Percentiles rank a stretch among this genome's conserved stretches.
Evolutionary conservation across 2,329 filamentous ascomycete species (phyloP).

Genomic region (Cordyceps cicadae): DNA sequence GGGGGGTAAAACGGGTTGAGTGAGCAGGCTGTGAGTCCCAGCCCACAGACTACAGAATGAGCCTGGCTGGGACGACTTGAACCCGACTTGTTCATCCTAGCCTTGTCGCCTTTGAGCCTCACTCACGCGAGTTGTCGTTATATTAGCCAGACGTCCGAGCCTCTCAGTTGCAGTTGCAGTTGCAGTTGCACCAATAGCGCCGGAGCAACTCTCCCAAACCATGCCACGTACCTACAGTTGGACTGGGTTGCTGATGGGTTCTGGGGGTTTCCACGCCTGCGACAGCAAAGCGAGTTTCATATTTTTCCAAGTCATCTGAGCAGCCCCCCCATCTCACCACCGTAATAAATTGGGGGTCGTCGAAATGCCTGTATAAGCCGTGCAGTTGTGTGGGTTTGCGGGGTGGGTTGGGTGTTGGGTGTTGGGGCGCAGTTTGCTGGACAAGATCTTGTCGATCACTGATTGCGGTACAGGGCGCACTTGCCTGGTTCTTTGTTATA

Average conservation of each 20-base stretch:
- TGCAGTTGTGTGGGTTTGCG: constrained; percentile 2
- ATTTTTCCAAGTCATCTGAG: no score
- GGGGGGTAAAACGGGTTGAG: no score
- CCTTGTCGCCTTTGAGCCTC: no score
- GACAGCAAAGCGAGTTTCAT: neutral
- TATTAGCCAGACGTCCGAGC: neutral
- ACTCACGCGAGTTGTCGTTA: no score
- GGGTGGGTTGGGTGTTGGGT: constrained; percentile 11
- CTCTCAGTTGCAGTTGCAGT: no score
- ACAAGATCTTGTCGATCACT: neutral
- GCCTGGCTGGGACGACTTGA: neutral
- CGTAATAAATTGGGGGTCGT: neutral
- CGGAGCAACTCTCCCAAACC: constrained; percentile 1
- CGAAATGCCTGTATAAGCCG: neutral
- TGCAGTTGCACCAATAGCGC: neutral
- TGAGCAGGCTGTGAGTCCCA: no score
- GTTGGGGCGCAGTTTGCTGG: no score
- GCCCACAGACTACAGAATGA: neutral
- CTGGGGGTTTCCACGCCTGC: neutral
- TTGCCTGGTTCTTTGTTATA: no score
- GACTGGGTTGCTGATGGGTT: no score
- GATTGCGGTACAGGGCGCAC: neutral
- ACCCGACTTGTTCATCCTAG: no score
- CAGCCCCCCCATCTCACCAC: neutral
- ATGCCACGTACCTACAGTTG: neutral